These are phyloP conservation scores for Dryas drummondii DNA, from an alignment of 306 rosid species.

Conservation along the genomic window DNA sequence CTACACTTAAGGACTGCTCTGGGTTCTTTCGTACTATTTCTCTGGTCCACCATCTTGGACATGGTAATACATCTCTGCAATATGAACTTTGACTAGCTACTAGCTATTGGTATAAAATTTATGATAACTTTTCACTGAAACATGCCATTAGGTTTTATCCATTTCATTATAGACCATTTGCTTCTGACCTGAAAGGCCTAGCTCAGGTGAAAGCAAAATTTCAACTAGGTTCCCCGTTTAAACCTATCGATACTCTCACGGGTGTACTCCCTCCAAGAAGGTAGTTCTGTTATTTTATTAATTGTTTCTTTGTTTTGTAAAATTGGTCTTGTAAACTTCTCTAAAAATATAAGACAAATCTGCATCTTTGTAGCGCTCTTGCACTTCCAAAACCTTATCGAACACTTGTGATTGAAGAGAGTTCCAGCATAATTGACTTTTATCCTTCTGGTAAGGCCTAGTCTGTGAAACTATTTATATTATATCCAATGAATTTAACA, in stretches of 20 bases:
- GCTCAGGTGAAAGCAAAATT: constrained; percentile 38
- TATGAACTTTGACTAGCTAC: background rate
- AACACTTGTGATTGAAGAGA: constrained; percentile 40
- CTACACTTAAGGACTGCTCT: constrained; percentile 56
- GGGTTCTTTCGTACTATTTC: constrained; percentile 57
- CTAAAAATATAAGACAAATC: background rate
- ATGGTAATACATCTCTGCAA: constrained; percentile 35
- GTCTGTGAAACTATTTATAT: background rate
- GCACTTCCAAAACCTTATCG: constrained; percentile 45
- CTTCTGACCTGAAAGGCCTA: constrained; percentile 53
- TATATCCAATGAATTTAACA: background rate
- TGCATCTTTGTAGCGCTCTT: constrained; percentile 33
- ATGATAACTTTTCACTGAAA: too few relatives aligned
- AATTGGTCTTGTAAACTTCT: background rate
- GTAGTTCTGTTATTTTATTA: constrained; percentile 19
- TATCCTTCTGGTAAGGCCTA: constrained; percentile 46
- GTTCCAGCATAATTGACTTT: constrained; percentile 36
- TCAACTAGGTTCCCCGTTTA: constrained; percentile 47
- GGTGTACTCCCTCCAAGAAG: constrained; percentile 50
- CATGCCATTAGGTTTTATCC: constrained; percentile 54
- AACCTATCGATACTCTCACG: constrained; percentile 58
- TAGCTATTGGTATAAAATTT: background rate
- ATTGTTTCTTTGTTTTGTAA: too few relatives aligned
- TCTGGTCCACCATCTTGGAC: constrained; percentile 60
- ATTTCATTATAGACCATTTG: constrained; percentile 47